Evolutionary conservation across 352 stramenopile genomes (phyloP).

Genomic region (Discostella stelligera): DNA sequence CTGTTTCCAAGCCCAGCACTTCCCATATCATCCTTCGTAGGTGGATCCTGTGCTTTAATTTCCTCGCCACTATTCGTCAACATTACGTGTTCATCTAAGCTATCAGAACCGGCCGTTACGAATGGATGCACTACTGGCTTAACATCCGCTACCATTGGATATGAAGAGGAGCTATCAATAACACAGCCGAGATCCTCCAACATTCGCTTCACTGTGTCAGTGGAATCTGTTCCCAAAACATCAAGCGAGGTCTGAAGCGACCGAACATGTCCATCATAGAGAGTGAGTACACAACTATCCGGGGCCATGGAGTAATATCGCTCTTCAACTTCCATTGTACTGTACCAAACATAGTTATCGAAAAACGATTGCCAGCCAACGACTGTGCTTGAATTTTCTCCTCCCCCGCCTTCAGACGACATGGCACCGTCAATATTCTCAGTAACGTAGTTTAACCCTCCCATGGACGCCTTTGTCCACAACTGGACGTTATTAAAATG

Average conservation of each 20-base stretch:
- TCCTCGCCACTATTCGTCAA: slow-evolving; percentile 7
- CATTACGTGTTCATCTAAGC: slow-evolving; percentile 17
- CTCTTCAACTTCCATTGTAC: slow-evolving; percentile 77
- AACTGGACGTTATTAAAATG: slow-evolving; percentile 75
- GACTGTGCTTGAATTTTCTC: slow-evolving; percentile 37
- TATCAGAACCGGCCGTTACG: background rate
- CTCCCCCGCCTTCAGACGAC: slow-evolving; percentile 36
- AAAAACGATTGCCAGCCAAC: slow-evolving; percentile 80
- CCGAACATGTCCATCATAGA: slow-evolving; percentile 77
- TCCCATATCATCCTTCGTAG: slow-evolving; percentile 20
- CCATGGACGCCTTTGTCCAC: slow-evolving; percentile 71
- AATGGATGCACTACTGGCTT: slow-evolving; percentile 9
- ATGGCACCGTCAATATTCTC: slow-evolving; percentile 23
- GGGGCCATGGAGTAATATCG: slow-evolving; percentile 74
- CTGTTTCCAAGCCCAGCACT: slow-evolving; percentile 6
- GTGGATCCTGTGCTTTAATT: slow-evolving; percentile 14
- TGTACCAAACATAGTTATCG: slow-evolving; percentile 71
- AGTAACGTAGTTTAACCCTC: slow-evolving; percentile 58
- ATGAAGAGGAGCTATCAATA: slow-evolving; percentile 32
- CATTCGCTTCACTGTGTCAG: slow-evolving; percentile 52
- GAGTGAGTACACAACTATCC: slow-evolving; percentile 76
- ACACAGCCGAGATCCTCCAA: slow-evolving; percentile 68
- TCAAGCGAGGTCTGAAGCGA: slow-evolving; percentile 71
- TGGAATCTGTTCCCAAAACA: slow-evolving; percentile 46
- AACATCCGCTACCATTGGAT: slow-evolving; percentile 7